Percentiles rank a stretch among this genome's conserved stretches.
phyloP scores from a whole-genome alignment of 208 protist species.

The Lotmaria passim region DNA sequence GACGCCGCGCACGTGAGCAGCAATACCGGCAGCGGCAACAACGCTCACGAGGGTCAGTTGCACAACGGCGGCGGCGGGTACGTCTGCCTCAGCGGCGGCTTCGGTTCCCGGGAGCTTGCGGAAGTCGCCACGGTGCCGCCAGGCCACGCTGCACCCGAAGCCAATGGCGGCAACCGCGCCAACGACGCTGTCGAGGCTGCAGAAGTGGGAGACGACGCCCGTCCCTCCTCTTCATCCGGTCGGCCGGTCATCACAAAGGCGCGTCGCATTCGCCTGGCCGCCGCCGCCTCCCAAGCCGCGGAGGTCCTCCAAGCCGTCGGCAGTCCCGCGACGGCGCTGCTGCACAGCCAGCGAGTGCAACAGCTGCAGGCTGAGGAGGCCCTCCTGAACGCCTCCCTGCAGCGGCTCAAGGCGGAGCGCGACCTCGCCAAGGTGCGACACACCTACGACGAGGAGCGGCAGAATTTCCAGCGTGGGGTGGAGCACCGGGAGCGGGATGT shows the following conservation, averaged over 20 bases:
- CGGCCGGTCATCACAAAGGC: constrained; percentile 54
- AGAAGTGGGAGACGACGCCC: neutral
- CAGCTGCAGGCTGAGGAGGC: constrained; percentile 62
- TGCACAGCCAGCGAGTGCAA: constrained; percentile 56
- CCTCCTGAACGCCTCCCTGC: constrained; percentile 60
- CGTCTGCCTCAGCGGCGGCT: constrained; percentile 23
- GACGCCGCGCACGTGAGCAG: neutral
- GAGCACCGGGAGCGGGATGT: constrained; percentile 36
- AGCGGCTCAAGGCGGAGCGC: constrained; percentile 60
- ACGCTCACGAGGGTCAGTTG: neutral
- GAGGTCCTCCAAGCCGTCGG: constrained; percentile 34
- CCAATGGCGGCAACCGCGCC: too few relatives aligned
- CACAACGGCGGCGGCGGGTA: neutral
- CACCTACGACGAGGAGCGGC: constrained; percentile 49
- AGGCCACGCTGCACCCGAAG: too few relatives aligned
- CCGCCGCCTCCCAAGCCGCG: constrained; percentile 32
- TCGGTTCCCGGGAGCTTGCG: constrained; percentile 11
- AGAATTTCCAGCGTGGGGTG: constrained; percentile 43
- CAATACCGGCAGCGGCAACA: constrained; percentile 12
- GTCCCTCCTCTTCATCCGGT: neutral
- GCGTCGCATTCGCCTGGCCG: constrained; percentile 50
- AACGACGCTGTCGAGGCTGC: neutral
- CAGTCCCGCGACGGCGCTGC: constrained; percentile 37
- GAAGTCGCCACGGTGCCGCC: constrained; percentile 7
- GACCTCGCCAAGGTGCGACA: constrained; percentile 55